phyloP scores from a whole-genome alignment of 2,329 filamentous ascomycete species.

The Fusarium austroafricanum region DNA sequence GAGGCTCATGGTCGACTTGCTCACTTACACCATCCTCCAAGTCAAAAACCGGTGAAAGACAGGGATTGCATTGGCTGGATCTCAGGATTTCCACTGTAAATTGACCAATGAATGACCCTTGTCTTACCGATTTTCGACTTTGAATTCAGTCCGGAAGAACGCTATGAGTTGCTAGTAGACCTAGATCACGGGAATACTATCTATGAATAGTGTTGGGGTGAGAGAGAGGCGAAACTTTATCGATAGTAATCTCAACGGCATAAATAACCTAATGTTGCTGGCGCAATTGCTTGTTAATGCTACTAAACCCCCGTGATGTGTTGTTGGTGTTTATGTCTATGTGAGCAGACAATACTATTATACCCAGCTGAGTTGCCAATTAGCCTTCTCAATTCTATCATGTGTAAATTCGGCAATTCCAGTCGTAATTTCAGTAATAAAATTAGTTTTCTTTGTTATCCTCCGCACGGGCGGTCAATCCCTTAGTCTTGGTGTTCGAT shows the following conservation, averaged over 20 bases:
- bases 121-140: conserved; percentile 48
- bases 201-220: conserved; percentile 21
- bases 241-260: conserved; percentile 11
- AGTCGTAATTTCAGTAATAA: neutral
- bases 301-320: conserved; percentile 4
- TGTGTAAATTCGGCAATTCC: neutral
- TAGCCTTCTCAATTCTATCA: neutral
- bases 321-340: conserved; percentile 19
- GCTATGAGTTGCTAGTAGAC: conserved; percentile 22
- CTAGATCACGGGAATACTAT: conserved; percentile 24
- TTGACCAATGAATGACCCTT: conserved; percentile 48
- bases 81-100: conserved; percentile 27
- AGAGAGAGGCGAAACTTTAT: conserved; percentile 23
- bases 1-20: conserved; percentile 50
- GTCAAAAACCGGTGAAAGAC: conserved; percentile 24
- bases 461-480: conserved; percentile 1
- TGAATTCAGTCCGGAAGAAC: no score
- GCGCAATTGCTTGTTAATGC: conserved; percentile 12
- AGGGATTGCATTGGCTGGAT: conserved; percentile 42
- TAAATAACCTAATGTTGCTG: conserved; percentile 10
- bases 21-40: conserved; percentile 55
- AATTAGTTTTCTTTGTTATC: conserved; percentile 17
- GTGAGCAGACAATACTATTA: neutral
- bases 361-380: neutral
- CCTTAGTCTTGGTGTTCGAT: neutral